phyloP scores from a whole-genome alignment of 2,329 filamentous ascomycete genomes.

The Alternaria solani region DNA sequence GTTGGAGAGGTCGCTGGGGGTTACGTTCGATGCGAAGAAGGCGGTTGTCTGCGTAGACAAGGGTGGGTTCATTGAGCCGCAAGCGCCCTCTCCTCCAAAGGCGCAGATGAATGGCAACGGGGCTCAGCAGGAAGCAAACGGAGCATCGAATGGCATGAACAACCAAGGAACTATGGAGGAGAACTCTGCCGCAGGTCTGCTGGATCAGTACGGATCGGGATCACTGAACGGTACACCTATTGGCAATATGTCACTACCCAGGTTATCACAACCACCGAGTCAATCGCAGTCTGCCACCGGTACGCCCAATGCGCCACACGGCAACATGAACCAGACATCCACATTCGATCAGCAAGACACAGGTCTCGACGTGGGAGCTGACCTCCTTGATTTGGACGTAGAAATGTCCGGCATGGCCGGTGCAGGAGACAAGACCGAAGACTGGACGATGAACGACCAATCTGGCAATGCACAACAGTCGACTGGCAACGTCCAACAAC shows the following conservation, averaged over 20 bases:
- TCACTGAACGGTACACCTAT: constrained; percentile 67
- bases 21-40: constrained; percentile 70
- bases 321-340: constrained; percentile 31
- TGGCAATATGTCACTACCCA: constrained; percentile 68
- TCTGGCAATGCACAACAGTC: constrained; percentile 29
- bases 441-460: constrained; percentile 48
- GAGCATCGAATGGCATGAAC: constrained; percentile 43
- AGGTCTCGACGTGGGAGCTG: constrained; percentile 40
- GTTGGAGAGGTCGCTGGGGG: constrained; percentile 75
- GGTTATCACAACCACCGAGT: constrained; percentile 59
- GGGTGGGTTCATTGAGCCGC: constrained; percentile 73
- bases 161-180: constrained; percentile 46
- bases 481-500: constrained; percentile 24
- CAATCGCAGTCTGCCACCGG: constrained; percentile 66
- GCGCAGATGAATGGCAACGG: constrained; percentile 44
- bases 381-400: constrained; percentile 56
- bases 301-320: constrained; percentile 58
- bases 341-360: constrained; percentile 37
- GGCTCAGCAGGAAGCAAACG: constrained; percentile 37
- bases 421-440: constrained; percentile 43
- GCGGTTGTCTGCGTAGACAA: constrained; percentile 76
- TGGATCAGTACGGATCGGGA: constrained; percentile 73
- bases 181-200: constrained; percentile 64
- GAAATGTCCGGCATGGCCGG: constrained; percentile 66
- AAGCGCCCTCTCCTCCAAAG: constrained; percentile 40